These are phyloP conservation scores for Zelonia costaricensis DNA, from an alignment of 208 protist genomes.

Conservation along the genomic window DNA sequence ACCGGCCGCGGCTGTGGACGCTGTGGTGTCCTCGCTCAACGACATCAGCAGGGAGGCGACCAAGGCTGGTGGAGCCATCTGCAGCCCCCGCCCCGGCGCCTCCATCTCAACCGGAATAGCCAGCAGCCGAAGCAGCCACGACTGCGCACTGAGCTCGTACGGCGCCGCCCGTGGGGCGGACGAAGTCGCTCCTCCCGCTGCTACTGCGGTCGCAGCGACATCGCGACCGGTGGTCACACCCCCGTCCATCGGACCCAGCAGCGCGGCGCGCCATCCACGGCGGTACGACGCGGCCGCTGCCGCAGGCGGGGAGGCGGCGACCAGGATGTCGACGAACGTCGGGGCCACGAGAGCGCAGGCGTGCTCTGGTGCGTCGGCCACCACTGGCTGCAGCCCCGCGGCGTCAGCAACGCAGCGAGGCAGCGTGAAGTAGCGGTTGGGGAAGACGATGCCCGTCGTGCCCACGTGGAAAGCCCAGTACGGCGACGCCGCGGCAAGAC, in stretches of 20 bases:
- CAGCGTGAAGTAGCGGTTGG: slow-evolving; percentile 3
- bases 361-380: background rate
- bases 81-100: background rate
- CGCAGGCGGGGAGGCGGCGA: background rate
- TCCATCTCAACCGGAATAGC: slow-evolving; percentile 15
- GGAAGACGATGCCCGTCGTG: slow-evolving; percentile 13
- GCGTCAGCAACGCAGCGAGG: slow-evolving; percentile 9
- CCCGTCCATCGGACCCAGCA: background rate
- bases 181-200: background rate
- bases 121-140: slow-evolving; percentile 22
- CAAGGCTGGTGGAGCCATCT: slow-evolving; percentile 1
- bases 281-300: slow-evolving; percentile 6
- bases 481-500: slow-evolving; percentile 9
- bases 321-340: slow-evolving; percentile 6
- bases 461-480: slow-evolving; percentile 7
- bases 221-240: background rate
- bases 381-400: background rate
- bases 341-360: background rate
- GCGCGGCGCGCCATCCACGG: background rate
- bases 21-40: background rate
- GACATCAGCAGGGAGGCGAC: slow-evolving; percentile 1
- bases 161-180: background rate
- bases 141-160: background rate
- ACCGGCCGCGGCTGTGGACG: background rate
- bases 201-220: background rate